Evolutionary conservation across 1,284 basidiomycete genomes (phyloP), one percentile per base, ranked within the genome.

Genomic region (Puccinia novopanici): DNA sequence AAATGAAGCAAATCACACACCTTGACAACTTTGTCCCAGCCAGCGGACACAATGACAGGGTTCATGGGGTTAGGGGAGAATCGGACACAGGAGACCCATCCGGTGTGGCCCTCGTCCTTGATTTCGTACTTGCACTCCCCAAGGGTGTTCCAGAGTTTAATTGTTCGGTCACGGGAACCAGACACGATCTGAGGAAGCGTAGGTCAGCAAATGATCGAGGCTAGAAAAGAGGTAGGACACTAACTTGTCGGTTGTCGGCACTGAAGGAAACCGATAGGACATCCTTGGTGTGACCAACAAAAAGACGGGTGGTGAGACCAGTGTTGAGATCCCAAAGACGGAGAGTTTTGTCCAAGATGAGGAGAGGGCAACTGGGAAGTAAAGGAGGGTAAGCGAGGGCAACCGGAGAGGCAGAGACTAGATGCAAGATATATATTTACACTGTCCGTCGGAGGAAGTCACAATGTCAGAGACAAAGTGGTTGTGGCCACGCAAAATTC

Each of bases 11-110:
- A 81, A n/a, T 57, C 48, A 54, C 42, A 42, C 8, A 98, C 96
- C 92, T 99, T 99, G 87, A 99, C 97, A 83, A 98, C 94, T 90
- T 98, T 99, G 90, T 99, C 97, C 97, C 97, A 99, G 85, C 97
- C 97, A 86, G 92, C 93, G 81, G 96, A 99, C 82, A 99, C 96
- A 85, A 99, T 98, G 85, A 98, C 95, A 82, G 97, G 95, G 90
- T 97, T 99, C 88, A 91, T 86, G 83, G 96, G 92, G 88, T 99
- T 99, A 82, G 97, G 97, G 89, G 94, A 97, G 90, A 99, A 99
- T 87, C 97, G 93, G 76, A 99, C 97, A 88, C 97, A 99, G 81
- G 95, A 98, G 83, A 99, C 96, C 95, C 95, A 98, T 88, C 96
- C 95, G 81, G 91, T 88, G 89, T 98, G 97, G 84, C 96, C 95